phyloP scores from a whole-genome alignment of 1,139 yeast genomes.

The Hansenula lynferdii region DNA sequence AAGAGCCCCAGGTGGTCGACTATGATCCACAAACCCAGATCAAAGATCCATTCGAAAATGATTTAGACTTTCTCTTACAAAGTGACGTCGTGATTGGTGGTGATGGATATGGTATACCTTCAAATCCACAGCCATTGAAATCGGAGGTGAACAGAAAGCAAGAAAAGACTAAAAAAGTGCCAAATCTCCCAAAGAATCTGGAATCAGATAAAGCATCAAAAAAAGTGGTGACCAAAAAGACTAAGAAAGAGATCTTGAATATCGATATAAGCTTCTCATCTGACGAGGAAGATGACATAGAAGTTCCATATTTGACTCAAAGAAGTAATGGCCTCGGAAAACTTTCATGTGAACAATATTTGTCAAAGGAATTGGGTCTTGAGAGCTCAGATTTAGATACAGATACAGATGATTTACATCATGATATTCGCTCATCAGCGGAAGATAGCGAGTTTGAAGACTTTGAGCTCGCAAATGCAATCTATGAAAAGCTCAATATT shows the following conservation, averaged over 20 bases:
- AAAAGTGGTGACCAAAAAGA: background rate
- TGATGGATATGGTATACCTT: too few species aligned
- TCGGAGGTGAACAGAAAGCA: too few species aligned
- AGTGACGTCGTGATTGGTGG: too few species aligned
- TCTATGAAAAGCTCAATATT: background rate
- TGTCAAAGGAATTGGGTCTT: background rate
- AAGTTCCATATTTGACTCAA: too few species aligned
- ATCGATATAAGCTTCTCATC: conserved; percentile 15
- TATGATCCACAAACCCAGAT: conserved; percentile 16
- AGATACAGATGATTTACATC: background rate
- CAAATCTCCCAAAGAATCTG: too few species aligned
- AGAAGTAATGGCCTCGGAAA: too few species aligned
- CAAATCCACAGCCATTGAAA: too few species aligned
- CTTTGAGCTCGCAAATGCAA: background rate
- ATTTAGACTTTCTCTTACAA: conserved; percentile 12
- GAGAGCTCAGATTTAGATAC: background rate
- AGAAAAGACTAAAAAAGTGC: too few species aligned
- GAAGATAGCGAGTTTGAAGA: background rate
- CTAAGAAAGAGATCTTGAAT: conserved; percentile 15
- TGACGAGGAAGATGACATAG: conserved; percentile 7
- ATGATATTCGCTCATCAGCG: too few species aligned
- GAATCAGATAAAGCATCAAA: background rate
- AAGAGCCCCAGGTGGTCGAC: background rate
- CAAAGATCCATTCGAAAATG: conserved; percentile 14
- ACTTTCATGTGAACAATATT: background rate